Conservation (phyloP, 768 basidiomycete genomes). For the Dictyophora rubrovolvata region DNA sequence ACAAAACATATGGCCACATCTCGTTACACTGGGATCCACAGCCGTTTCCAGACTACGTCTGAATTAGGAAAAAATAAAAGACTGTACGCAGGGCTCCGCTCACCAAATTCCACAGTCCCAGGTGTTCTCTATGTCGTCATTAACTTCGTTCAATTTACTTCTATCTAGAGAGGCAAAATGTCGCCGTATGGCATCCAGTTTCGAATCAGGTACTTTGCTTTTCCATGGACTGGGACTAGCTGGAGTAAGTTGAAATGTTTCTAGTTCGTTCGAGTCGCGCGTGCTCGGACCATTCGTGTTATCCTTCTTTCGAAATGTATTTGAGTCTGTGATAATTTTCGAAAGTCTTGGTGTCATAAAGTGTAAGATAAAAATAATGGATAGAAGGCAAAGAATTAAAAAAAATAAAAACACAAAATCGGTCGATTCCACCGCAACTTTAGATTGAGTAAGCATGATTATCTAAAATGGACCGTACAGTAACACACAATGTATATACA, state of each 20-base stretch:
- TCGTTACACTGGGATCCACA: neutral
- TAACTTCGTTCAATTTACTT: neutral
- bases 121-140: slow-evolving; percentile 1
- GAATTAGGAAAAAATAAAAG: neutral
- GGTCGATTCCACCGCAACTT: too few species aligned
- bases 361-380: neutral
- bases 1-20: neutral
- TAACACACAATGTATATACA: neutral
- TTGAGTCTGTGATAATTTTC: neutral
- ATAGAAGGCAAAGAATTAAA: neutral
- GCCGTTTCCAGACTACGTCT: neutral
- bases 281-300: too few species aligned
- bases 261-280: too few species aligned
- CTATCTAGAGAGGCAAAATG: slow-evolving; percentile 1
- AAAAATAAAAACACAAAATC: neutral
- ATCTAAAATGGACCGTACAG: neutral
- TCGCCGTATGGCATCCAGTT: neutral
- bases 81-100: neutral
- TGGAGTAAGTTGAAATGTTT: neutral
- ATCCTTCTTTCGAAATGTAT: neutral
- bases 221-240: neutral
- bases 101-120: slow-evolving; percentile 9
- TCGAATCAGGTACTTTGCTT: neutral
- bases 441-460: neutral
- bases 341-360: neutral